A percentile compares a stretch with the other conserved stretches of the same genome.
phyloP scores from a whole-genome alignment of 805 yeast species.

The Scheffersomyces stipitis region DNA sequence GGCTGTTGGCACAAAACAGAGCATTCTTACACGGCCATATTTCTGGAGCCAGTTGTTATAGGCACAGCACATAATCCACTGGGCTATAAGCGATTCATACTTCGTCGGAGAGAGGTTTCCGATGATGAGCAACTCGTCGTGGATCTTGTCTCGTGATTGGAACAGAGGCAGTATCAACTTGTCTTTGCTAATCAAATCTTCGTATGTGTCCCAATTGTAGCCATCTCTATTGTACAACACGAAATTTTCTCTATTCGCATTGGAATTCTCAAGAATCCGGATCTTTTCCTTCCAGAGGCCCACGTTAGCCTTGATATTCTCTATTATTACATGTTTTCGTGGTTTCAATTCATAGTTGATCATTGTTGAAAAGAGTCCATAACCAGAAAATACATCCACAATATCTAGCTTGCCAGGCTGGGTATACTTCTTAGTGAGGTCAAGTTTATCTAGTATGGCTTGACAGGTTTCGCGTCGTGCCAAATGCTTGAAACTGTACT shows the following conservation, averaged over 20 bases:
- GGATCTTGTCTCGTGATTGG: conserved; percentile 38
- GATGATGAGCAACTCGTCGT: conserved; percentile 54
- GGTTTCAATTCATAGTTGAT: conserved; percentile 65
- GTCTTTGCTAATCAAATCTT: conserved; percentile 44
- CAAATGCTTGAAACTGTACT: conserved; percentile 25
- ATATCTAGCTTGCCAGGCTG: conserved; percentile 45
- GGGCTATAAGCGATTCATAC: conserved; percentile 67
- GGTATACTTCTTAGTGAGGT: conserved; percentile 36
- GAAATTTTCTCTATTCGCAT: conserved; percentile 32
- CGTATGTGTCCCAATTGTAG: conserved; percentile 65
- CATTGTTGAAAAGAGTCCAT: conserved; percentile 59
- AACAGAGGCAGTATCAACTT: conserved; percentile 36
- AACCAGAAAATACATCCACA: conserved; percentile 60
- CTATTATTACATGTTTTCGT: conserved; percentile 60
- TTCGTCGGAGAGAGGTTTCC: conserved; percentile 55
- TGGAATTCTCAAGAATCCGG: conserved; percentile 17
- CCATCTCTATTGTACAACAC: conserved; percentile 48
- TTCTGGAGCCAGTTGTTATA: conserved; percentile 72
- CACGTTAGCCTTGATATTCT: conserved; percentile 37
- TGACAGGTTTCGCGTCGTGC: conserved; percentile 26
- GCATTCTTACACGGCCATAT: conserved; percentile 71
- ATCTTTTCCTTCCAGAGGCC: conserved; percentile 29
- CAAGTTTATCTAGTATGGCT: conserved; percentile 47
- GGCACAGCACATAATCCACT: conserved; percentile 69
- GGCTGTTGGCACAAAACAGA: conserved; percentile 62